Evolutionary conservation across 2,329 filamentous ascomycete species (phyloP), one percentile per base, ranked within the genome.

Genomic region (Moelleriella libera): DNA sequence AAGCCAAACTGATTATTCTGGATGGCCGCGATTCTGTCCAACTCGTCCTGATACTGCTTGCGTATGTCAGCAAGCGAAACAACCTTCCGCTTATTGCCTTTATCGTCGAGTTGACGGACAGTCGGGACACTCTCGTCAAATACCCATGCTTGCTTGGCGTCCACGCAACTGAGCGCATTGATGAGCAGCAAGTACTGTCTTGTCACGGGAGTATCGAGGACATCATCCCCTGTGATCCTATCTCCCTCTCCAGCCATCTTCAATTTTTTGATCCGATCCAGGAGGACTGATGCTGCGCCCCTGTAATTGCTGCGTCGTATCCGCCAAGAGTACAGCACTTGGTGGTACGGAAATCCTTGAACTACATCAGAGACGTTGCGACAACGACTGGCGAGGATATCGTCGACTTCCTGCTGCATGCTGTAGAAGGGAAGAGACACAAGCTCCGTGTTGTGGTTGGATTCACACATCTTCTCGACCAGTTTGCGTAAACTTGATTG

Each of bases 1-100:
- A 96, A 86, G 12, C 85, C 84, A 71, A 94, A 96, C 60, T 94
- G 81, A 49, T 94, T 88, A 59, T 86, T 85, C 65, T 92, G 82
- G 61, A 96, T 88, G 47, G 86, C 84, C 46, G 84, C 86, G 55
- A 92, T 83, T 52, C 88, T 76, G 65, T 98, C 92, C 58, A 98
- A 68, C 65, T 97, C 88, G 29, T 77, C 79, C 66, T 94, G 86
- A 63, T 96, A 98, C 61, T 90, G 85, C 63, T 83, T 87, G 58
- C 89, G 77, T 46, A 97, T 71, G 61, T 95, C 89, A 31, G 84
- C 84, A 47, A 98, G 68, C 32, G 87, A 95, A 12, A 97, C 76
- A 37, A 97, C 80, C 60, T 78, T 83, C 51, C 89, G 80, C 68
- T 83, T 84, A 11, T 64, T 55, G 39, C 48, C 49, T 7, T 39